Conservation (phyloP, 1,139 yeast genomes). For the Blastobotrys aristatus region DNA sequence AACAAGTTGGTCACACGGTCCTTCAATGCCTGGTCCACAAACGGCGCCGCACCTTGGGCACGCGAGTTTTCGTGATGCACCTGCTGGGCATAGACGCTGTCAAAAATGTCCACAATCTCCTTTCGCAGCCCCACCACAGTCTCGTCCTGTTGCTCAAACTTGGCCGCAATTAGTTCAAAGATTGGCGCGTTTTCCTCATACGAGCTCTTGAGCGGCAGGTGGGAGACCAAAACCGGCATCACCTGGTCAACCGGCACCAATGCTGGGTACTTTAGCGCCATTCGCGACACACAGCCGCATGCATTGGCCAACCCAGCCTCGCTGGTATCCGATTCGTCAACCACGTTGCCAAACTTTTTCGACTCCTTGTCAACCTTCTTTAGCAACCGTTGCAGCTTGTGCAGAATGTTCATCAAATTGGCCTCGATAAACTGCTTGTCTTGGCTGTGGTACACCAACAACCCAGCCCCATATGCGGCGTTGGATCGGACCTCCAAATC, state of each 20-base stretch:
- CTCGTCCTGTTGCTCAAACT: slow-evolving; percentile 61
- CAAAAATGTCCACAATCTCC: slow-evolving; percentile 61
- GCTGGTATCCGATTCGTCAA: slow-evolving; percentile 76
- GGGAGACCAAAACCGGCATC: slow-evolving; percentile 66
- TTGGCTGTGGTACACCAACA: slow-evolving; percentile 57
- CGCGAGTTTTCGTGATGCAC: slow-evolving; percentile 62
- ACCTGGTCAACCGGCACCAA: slow-evolving; percentile 79
- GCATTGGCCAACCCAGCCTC: slow-evolving; percentile 90
- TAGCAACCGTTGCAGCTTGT: slow-evolving; percentile 72
- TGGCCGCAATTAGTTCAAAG: slow-evolving; percentile 66
- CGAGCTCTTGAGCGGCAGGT: slow-evolving; percentile 83
- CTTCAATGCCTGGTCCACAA: slow-evolving; percentile 62
- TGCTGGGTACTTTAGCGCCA: slow-evolving; percentile 68
- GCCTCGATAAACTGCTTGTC: slow-evolving; percentile 50
- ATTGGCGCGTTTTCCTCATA: slow-evolving; percentile 92
- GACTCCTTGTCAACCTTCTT: slow-evolving; percentile 66
- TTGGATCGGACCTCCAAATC: slow-evolving; percentile 89
- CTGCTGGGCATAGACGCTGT: slow-evolving; percentile 67
- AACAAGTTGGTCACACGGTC: slow-evolving; percentile 62
- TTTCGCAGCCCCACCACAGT: slow-evolving; percentile 56
- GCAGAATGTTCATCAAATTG: slow-evolving; percentile 64
- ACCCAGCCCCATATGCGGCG: slow-evolving; percentile 94
- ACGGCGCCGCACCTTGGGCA: slow-evolving; percentile 43
- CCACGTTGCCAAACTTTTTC: slow-evolving; percentile 42
- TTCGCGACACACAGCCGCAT: slow-evolving; percentile 94